phyloP scores from a whole-genome alignment of 2,329 filamentous ascomycete species.

The Stagonosporopsis tanaceti region DNA sequence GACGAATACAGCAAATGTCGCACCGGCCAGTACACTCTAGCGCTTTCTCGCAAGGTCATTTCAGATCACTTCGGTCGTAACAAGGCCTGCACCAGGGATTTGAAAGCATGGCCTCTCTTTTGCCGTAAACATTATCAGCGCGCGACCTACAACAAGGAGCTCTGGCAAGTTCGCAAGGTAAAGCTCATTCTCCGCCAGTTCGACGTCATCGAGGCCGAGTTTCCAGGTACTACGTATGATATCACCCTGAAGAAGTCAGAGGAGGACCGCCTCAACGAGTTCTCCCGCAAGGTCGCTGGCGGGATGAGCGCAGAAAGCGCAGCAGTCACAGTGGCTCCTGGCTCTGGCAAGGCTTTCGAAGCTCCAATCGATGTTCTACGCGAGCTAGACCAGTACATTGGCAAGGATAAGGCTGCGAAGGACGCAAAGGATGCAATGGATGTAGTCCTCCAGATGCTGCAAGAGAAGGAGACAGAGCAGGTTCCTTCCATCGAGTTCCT shows the following conservation, averaged over 20 bases:
- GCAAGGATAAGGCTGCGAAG: conserved; percentile 27
- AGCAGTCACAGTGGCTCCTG: conserved; percentile 21
- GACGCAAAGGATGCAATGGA: conserved; percentile 35
- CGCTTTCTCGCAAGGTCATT: conserved; percentile 49
- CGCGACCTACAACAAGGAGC: conserved; percentile 47
- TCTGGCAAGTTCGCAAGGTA: conserved; percentile 48
- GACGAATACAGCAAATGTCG: conserved; percentile 41
- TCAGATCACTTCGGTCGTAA: conserved; percentile 52
- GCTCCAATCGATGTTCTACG: conserved; percentile 46
- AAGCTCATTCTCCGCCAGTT: conserved; percentile 46
- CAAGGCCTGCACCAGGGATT: conserved; percentile 46
- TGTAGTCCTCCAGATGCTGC: conserved; percentile 41
- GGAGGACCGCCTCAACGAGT: conserved; percentile 42
- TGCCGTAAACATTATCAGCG: conserved; percentile 54
- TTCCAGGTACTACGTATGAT: conserved; percentile 43
- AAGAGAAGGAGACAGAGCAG: conserved; percentile 33
- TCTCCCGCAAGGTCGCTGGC: conserved; percentile 32
- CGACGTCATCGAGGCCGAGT: conserved; percentile 39
- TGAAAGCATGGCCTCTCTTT: conserved; percentile 46
- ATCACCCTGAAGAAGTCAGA: conserved; percentile 49
- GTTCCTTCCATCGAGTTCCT: conserved; percentile 46
- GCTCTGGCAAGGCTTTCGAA: conserved; percentile 37
- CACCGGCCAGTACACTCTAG: conserved; percentile 45
- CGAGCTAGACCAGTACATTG: conserved; percentile 37
- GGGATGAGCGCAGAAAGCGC: conserved; percentile 22